Evolutionary conservation across 2,329 filamentous ascomycete genomes (phyloP), one percentile per base, ranked within the genome.

Genomic region (Fusarium musae): DNA sequence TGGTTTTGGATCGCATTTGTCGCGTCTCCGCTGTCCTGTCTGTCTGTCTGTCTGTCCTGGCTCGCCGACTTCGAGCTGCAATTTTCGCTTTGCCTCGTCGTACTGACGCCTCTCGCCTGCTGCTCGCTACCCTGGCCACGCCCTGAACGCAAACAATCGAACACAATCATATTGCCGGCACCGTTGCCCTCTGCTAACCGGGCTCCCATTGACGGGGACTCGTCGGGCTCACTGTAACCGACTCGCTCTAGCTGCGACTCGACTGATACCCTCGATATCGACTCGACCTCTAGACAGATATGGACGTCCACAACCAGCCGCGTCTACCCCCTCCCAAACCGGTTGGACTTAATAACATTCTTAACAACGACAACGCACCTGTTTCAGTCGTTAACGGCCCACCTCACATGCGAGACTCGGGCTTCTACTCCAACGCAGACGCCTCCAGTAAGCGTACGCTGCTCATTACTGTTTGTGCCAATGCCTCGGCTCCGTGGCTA

Each of bases 341-440:
- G 56, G 82, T 81, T 39, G 82, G 82, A 53, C 76, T 84, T 57
- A 80, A 77, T 63, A 83, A 82, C 60, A 83, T 84, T 46, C 79
- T 84, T 36, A 84, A 84, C 72, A 81, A 81, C 66, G 81, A 83
- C 36, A 77, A 75, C 50, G 72, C 74, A 39, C 71, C 77, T 21
- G 66, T 70, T 36, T 73, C 78, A 54, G 62, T 70, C 42, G 72
- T 78, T 36, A 77, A 76, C 63, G 75, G 75, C 52, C 76, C 79
- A 39, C 79, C 78, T 39, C 82, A 82, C 56, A 75, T 83, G 62
- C 81, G 83, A 66, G 83, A 84, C 56, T 84, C 83, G 52, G 83
- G 83, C 36, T 84, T 84, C 70, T 84, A 84, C 62, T 84, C 83
- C n/a, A 84, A 83, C 47, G 76, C 80, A 52, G 83, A 84, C 75